Evolutionary conservation across 2,329 filamentous ascomycete genomes (phyloP).

Genomic region (Ceratocystis destructans): DNA sequence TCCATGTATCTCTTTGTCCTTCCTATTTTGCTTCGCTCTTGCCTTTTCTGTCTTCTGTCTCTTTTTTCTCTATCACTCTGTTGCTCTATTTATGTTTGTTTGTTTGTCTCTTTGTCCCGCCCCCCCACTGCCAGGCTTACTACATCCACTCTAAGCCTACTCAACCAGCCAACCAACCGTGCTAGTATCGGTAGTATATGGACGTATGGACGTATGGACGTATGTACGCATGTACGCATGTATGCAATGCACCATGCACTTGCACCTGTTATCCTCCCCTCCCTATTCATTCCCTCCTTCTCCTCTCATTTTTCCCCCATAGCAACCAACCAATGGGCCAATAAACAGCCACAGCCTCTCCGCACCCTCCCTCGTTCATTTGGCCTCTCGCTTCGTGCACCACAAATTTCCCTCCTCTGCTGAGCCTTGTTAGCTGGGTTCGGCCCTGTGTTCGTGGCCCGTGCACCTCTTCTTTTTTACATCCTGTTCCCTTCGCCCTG

Average conservation of each 20-base stretch:
- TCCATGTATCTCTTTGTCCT: no score
- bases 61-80: no score
- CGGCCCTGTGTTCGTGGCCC: neutral
- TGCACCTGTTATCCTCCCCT: neutral
- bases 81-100: no score
- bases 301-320: neutral
- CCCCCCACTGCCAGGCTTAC: neutral
- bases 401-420: constrained; percentile 5
- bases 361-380: neutral
- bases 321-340: neutral
- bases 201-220: no score
- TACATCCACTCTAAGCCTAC: neutral
- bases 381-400: neutral
- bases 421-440: neutral
- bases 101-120: neutral
- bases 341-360: neutral
- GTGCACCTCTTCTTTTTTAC: neutral
- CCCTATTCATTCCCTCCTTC: neutral
- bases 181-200: no score
- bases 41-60: no score
- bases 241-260: neutral
- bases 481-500: neutral
- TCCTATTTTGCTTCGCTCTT: no score
- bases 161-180: neutral
- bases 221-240: no score